phyloP scores from a whole-genome alignment of 345 rosid species.

The Draba incana region DNA sequence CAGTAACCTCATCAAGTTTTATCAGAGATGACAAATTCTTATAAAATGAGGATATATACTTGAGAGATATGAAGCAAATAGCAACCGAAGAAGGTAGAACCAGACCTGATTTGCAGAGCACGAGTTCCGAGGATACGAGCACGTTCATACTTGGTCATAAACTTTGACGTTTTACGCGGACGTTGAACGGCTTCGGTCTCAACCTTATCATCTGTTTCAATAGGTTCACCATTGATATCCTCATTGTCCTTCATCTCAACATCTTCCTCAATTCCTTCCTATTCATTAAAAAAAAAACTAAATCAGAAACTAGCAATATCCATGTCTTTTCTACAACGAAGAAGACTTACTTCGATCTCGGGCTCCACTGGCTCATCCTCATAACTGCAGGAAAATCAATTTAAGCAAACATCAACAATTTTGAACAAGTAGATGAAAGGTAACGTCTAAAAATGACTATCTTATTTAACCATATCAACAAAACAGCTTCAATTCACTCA shows the following conservation, averaged over 20 bases:
- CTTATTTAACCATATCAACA: not conserved
- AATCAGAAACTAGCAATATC: not conserved
- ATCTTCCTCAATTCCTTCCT: constrained; percentile 88
- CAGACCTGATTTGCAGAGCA: constrained; percentile 80
- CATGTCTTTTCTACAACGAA: not conserved
- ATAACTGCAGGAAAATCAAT: constrained; percentile 52
- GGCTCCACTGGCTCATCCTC: constrained; percentile 93
- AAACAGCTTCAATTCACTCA: not conserved
- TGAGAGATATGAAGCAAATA: too few species aligned
- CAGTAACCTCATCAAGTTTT: too few species aligned
- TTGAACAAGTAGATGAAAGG: not conserved
- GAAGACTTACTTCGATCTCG: constrained; percentile 63
- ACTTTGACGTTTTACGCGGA: constrained; percentile 69
- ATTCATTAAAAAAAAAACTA: constrained; percentile 28
- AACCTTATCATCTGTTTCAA: constrained; percentile 65
- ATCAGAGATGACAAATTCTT: too few species aligned
- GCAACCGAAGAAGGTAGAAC: not conserved
- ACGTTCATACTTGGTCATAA: constrained; percentile 84
- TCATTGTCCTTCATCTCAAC: constrained; percentile 58
- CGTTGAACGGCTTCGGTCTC: constrained; percentile 48
- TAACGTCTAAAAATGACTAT: too few species aligned
- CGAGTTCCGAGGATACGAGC: constrained; percentile 89
- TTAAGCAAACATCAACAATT: constrained; percentile 8
- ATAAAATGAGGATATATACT: too few species aligned
- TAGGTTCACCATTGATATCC: constrained; percentile 59